Percentiles rank a stretch among this genome's conserved stretches.
These are phyloP conservation scores for Lactarius akahatsu DNA, from an alignment of 768 basidiomycete species.

Conservation along the genomic window DNA sequence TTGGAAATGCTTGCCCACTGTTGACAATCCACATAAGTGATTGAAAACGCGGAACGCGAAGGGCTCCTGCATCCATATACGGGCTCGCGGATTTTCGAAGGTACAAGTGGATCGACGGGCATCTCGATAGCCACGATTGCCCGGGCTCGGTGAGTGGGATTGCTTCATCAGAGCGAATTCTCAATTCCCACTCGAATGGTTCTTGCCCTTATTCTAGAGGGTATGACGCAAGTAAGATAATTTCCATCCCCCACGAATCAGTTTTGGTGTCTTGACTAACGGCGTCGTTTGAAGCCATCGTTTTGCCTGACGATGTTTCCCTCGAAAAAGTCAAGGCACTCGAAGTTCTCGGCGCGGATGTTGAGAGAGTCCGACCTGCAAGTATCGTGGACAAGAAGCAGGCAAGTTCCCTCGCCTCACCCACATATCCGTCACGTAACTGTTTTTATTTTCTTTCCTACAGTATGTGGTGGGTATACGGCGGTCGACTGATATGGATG, in stretches of 20 bases:
- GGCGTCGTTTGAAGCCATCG: constrained; percentile 57
- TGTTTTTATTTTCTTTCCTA: constrained; percentile 20
- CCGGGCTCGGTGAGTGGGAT: constrained; percentile 62
- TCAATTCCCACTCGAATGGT: neutral
- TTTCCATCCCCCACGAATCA: neutral
- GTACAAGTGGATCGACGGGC: constrained; percentile 94
- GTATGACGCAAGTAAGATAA: constrained; percentile 74
- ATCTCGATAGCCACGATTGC: constrained; percentile 96
- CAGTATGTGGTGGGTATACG: constrained; percentile 40
- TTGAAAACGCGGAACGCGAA: constrained; percentile 85
- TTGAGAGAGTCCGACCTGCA: constrained; percentile 87
- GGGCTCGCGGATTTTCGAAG: constrained; percentile 93
- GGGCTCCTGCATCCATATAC: constrained; percentile 84
- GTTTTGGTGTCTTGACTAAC: neutral
- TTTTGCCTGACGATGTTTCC: constrained; percentile 88
- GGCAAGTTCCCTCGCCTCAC: constrained; percentile 43
- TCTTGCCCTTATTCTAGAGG: constrained; percentile 50
- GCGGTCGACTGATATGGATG: neutral
- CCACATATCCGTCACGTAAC: constrained; percentile 23
- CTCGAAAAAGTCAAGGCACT: constrained; percentile 89
- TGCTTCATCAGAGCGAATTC: neutral
- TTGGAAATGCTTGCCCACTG: neutral
- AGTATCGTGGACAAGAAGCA: constrained; percentile 98
- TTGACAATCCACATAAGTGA: constrained; percentile 54
- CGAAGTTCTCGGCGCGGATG: constrained; percentile 79